Conservation (phyloP, 495 filamentous ascomycete genomes). For the Xanthoparmelia taractica region DNA sequence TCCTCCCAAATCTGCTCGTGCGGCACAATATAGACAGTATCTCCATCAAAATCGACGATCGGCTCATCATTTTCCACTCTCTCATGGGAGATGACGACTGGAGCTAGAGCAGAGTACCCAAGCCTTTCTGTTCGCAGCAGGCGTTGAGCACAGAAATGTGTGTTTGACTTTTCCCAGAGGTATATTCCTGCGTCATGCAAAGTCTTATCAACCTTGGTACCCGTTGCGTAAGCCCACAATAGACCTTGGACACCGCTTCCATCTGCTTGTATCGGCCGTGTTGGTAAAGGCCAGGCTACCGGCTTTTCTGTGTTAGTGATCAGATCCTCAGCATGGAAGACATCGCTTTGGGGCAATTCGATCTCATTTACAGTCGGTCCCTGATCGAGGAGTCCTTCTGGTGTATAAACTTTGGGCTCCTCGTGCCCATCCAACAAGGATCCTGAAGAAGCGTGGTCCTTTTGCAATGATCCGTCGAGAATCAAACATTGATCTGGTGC, state of each 20-base stretch:
- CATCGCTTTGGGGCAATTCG: neutral
- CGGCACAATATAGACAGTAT: conserved; percentile 6
- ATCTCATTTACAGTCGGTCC: neutral
- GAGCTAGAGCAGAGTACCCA: neutral
- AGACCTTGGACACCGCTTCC: neutral
- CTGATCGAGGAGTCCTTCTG: neutral
- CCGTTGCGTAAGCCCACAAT: conserved; percentile 11
- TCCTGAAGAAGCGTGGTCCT: neutral
- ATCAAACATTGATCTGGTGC: neutral
- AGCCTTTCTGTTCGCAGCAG: neutral
- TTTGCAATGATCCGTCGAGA: neutral
- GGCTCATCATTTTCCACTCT: conserved; percentile 6
- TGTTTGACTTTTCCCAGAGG: conserved; percentile 6
- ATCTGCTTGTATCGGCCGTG: neutral
- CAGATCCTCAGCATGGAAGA: neutral
- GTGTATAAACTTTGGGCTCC: neutral
- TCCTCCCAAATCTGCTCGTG: conserved; percentile 18
- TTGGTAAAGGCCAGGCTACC: neutral
- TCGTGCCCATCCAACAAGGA: neutral
- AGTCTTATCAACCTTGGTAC: neutral
- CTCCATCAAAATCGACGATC: conserved; percentile 9
- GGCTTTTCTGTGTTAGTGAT: neutral
- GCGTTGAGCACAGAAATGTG: conserved; percentile 4
- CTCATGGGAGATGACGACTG: conserved; percentile 14
- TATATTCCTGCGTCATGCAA: conserved; percentile 1